A percentile compares a stretch with the other conserved stretches of the same genome.
Conservation (phyloP, 305 asterid species). For the Fraxinus dipetala region DNA sequence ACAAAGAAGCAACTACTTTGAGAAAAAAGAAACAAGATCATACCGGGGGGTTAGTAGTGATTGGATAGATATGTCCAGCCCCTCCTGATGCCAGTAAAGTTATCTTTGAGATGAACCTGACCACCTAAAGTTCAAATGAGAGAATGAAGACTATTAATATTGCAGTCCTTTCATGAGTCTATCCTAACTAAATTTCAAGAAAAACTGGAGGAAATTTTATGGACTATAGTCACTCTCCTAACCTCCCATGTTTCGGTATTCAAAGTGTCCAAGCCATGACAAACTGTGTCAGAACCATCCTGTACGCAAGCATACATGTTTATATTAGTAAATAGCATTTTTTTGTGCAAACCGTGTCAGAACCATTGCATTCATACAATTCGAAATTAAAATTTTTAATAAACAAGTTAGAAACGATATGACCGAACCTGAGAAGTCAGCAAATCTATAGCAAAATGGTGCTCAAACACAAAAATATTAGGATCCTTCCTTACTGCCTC, state of each 20-base stretch:
- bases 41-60: neutral
- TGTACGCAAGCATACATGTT: slow-evolving; percentile 36
- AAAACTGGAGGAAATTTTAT: neutral
- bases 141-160: slow-evolving; percentile 14
- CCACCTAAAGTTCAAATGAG: slow-evolving; percentile 52
- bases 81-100: slow-evolving; percentile 98
- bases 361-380: neutral
- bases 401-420: neutral
- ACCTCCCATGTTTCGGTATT: slow-evolving; percentile 78
- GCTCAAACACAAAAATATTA: slow-evolving; percentile 76
- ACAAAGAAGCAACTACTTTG: neutral
- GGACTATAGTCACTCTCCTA: slow-evolving; percentile 28
- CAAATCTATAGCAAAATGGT: slow-evolving; percentile 92
- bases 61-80: slow-evolving; percentile 66
- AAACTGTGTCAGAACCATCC: slow-evolving; percentile 74
- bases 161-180: slow-evolving; percentile 1
- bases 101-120: slow-evolving; percentile 86
- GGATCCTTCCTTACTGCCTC: slow-evolving; percentile 88
- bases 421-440: slow-evolving; percentile 76
- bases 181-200: neutral
- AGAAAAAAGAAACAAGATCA: neutral
- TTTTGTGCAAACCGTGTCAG: neutral
- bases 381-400: neutral
- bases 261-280: slow-evolving; percentile 87
- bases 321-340: slow-evolving; percentile 19